Percentiles rank a stretch among this genome's conserved stretches.
These are phyloP conservation scores for Aspergillus costaricaensis DNA, from an alignment of 2,329 filamentous ascomycete species.

Conservation along the genomic window DNA sequence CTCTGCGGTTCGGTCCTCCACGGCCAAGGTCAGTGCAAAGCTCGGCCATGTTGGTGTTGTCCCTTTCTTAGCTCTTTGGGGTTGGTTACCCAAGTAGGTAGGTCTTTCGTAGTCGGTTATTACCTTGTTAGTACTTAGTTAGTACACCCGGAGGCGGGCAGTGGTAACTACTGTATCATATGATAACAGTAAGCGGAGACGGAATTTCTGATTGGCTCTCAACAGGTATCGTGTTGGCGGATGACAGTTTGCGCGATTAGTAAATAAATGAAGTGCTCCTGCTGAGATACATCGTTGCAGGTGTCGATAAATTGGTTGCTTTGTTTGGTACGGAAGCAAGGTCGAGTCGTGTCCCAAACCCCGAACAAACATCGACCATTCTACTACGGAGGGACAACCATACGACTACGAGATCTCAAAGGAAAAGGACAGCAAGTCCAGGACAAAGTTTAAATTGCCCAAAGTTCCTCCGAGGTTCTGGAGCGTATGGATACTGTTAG, in stretches of 20 bases:
- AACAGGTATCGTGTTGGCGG: too few species aligned
- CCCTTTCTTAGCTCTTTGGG: not conserved
- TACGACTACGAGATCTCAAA: not conserved
- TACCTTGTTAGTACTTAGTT: too few species aligned
- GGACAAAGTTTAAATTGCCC: slow-evolving; percentile 1
- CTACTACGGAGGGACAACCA: not conserved
- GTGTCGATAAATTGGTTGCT: not conserved
- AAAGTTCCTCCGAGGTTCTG: slow-evolving; percentile 3
- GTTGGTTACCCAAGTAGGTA: not conserved
- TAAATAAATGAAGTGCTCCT: not conserved
- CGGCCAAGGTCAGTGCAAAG: not conserved
- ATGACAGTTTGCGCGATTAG: not conserved
- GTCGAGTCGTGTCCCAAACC: not conserved
- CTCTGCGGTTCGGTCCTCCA: not conserved
- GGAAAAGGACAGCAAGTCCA: not conserved
- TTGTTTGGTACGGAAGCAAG: not conserved
- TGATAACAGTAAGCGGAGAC: not conserved
- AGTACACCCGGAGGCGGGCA: not conserved
- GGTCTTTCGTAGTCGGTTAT: not conserved
- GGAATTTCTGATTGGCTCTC: not conserved
- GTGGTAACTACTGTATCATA: not conserved
- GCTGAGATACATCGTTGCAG: too few species aligned
- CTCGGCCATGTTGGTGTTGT: not conserved
- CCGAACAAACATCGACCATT: not conserved
- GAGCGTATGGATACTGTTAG: not conserved